Base-by-base conservation (phyloP, 768 basidiomycete species). In the Albatrellus ellisii region DNA sequence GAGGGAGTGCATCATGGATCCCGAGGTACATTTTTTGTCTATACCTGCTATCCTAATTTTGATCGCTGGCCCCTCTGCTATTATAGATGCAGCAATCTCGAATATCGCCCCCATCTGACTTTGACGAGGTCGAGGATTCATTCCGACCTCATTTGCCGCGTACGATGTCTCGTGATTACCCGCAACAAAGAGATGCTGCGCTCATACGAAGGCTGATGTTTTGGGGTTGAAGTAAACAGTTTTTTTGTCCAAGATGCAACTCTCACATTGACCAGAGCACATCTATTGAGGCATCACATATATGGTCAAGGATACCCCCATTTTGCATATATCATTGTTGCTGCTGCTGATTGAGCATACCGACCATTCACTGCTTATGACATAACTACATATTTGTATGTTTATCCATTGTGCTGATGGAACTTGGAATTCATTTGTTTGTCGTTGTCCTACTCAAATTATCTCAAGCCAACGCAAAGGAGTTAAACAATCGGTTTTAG, bases 21-120 rank as follows among this genome's bases (percentile, higher is more conserved):
- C 67, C 39, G 79, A 84, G 63, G 86, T 84, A 50, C 41, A 69
- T 53, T 6, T 24, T 21, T 9, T 18, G 11, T 20, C 20, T 1
- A 44, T 17, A 32, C 26, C 8, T 25, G 24, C n/a, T n/a, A n/a
- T 25, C 25, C 26, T 17, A 14, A 9, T 18, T 14, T n/a, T 36
- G 25, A 18, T 25, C 34, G 9, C 14, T 24, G 28, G 40, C 38
- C 26, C 45, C 42, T 40, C 41, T 46, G 36, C n/a, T n/a, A n/a
- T n/a, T 35, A 15, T 52, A 84, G 81, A 70, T 80, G 72, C 77
- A 80, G 58, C 69, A 73, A 46, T 69, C 72, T 15, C 67, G 80
- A 43, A 73, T 81, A 36, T 68, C 73, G 14, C 67, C 72, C 7
- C 63, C 69, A 28, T 67, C 74, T 12, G 65, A 62, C 22, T 47